These are phyloP conservation scores for Baorangia bicolor DNA, from an alignment of 768 basidiomycete species.

Conservation along the genomic window DNA sequence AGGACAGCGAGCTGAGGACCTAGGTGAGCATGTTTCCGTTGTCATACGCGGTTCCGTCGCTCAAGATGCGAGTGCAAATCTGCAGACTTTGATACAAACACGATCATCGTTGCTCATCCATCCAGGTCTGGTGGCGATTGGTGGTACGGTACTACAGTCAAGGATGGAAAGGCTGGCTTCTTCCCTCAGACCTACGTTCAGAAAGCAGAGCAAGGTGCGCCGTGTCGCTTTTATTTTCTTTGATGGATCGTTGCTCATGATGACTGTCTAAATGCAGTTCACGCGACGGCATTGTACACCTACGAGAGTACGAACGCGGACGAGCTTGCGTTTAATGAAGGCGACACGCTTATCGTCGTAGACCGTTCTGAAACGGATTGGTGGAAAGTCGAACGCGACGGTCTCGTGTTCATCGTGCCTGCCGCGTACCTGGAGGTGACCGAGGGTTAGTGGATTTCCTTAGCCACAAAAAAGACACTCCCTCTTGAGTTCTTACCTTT, in stretches of 20 bases:
- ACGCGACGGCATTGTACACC: conserved; percentile 78
- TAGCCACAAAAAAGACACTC: conserved; percentile 21
- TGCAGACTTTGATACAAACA: conserved; percentile 77
- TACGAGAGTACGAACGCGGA: conserved; percentile 72
- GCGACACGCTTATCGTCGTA: conserved; percentile 73
- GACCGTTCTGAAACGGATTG: conserved; percentile 85
- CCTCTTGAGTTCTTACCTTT: conserved; percentile 56
- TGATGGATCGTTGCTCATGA: neutral
- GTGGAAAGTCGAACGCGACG: conserved; percentile 94
- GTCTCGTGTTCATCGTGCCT: conserved; percentile 86
- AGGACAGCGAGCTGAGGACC: conserved; percentile 84
- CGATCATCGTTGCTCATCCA: conserved; percentile 76
- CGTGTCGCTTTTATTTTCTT: neutral
- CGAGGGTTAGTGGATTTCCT: conserved; percentile 80
- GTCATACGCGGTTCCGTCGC: neutral
- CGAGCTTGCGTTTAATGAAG: conserved; percentile 84
- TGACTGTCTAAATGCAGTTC: conserved; percentile 37
- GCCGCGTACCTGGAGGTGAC: conserved; percentile 84
- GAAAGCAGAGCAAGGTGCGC: conserved; percentile 58
- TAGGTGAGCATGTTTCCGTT: conserved; percentile 54
- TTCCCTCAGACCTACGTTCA: conserved; percentile 91
- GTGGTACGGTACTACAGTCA: conserved; percentile 83
- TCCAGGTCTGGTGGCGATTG: conserved; percentile 86
- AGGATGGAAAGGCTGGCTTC: conserved; percentile 71
- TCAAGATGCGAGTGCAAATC: conserved; percentile 1